These are phyloP conservation scores for Obelidium mucronatum DNA, from an alignment of 192 early-diverging fungal species.

Conservation along the genomic window DNA sequence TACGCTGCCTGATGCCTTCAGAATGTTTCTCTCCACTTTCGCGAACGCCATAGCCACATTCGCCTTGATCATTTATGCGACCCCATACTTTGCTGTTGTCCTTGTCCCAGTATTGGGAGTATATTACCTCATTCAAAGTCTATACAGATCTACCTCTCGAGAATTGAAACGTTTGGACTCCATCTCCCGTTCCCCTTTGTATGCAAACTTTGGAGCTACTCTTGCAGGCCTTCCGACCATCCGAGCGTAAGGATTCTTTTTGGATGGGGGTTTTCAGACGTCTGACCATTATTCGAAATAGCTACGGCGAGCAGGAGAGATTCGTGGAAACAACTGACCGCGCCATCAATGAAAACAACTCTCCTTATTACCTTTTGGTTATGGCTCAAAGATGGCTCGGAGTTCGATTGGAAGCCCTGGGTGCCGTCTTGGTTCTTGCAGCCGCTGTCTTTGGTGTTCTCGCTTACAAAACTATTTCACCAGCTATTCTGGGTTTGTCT, in stretches of 20 bases:
- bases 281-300: too few relatives aligned
- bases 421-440: conserved; percentile 73
- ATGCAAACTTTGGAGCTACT: conserved; percentile 72
- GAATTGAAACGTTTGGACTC: conserved; percentile 92
- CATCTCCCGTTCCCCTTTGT: conserved; percentile 80
- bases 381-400: conserved; percentile 44
- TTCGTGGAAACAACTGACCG: conserved; percentile 75
- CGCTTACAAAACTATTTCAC: conserved; percentile 41
- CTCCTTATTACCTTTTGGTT: conserved; percentile 57
- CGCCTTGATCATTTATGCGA: conserved; percentile 59
- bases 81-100: conserved; percentile 72
- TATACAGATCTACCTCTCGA: conserved; percentile 81
- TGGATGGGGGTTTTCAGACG: conserved; percentile 19
- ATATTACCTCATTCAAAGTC: conserved; percentile 74
- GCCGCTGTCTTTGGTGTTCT: conserved; percentile 69
- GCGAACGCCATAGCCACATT: conserved; percentile 65
- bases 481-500: conserved; percentile 76
- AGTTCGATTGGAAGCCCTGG: conserved; percentile 43
- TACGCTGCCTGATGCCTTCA: conserved; percentile 66
- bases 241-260: too few relatives aligned
- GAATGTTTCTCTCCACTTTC: conserved; percentile 69
- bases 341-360: conserved; percentile 75
- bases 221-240: conserved; percentile 86
- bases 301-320: conserved; percentile 72
- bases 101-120: conserved; percentile 74